A percentile compares a stretch with the other conserved stretches of the same genome.
Conservation (phyloP, 2,329 filamentous ascomycete species). For the Botrytis porri region DNA sequence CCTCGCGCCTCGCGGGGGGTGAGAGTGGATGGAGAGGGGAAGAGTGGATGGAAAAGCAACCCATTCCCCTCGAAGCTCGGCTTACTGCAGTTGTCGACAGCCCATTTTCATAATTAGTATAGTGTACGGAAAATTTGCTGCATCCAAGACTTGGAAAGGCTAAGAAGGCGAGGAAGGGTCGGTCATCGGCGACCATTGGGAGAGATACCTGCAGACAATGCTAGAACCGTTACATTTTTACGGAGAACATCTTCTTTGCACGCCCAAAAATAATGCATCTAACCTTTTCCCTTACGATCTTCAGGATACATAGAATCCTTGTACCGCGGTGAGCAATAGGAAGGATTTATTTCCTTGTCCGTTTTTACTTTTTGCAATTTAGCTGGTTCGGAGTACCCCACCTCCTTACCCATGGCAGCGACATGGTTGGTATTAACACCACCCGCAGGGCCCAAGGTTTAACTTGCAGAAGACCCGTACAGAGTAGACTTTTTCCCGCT, state of each 20-base stretch:
- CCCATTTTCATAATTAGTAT: background rate
- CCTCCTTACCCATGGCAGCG: background rate
- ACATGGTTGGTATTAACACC: background rate
- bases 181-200: conserved; percentile 14
- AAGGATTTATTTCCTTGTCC: conserved; percentile 11
- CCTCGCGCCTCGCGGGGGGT: conserved; percentile 6
- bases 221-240: background rate
- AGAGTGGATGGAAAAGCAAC: background rate
- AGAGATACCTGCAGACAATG: background rate
- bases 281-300: conserved; percentile 13
- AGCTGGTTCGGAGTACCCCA: conserved; percentile 15
- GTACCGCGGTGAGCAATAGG: conserved; percentile 12
- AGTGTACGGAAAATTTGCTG: conserved; percentile 2
- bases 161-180: conserved; percentile 7
- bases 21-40: background rate
- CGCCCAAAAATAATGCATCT: background rate
- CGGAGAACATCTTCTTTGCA: background rate
- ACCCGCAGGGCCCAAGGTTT: background rate
- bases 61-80: background rate
- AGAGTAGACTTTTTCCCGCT: conserved; percentile 6
- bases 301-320: conserved; percentile 13
- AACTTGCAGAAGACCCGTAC: conserved; percentile 4
- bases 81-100: background rate
- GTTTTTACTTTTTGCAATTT: conserved; percentile 1
- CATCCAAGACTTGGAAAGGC: background rate